Evolutionary conservation across 2,329 filamentous ascomycete species (phyloP), one percentile per base, ranked within the genome.

Genomic region (Colletotrichum echinochloae): DNA sequence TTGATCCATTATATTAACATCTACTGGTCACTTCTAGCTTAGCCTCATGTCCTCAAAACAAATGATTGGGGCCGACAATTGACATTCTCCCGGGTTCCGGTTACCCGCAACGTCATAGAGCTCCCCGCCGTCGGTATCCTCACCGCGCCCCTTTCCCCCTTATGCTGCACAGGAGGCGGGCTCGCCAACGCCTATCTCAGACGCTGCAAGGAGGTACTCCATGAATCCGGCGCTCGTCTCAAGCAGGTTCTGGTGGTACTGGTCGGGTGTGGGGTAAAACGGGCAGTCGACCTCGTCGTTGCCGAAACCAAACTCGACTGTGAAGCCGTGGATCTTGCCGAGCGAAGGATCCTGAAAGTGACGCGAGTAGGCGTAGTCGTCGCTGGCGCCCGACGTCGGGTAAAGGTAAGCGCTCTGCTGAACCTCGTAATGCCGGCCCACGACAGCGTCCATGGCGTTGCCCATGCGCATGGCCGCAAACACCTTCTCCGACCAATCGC

Each of bases 141-240:
- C 5, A 4, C 7, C 7, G 2, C 3, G 4, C 11, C 4, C 5
- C 48, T 52, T 26, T 52, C 9, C 11, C 4, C 5, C 48, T 52
- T 26, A 62, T n/a, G 46, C 33, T 18, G 46, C 37, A 66, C 70
- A 72, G 9, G 59, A 70, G 49, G 55, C 62, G 33, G 70, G 61
- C 33, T 72, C 59, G 46, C 72, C 72, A 5, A 73, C 41, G 30
- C 72, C 72, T 39, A 72, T 66, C 39, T 72, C 72, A 0, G 72
- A 66, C 18, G 72, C 72, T 2, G 72, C 66, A 1, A 73, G 70
- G 35, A 82, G 73, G 60, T 86, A 76, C 75, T 88, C 85, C 79
- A 87, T 87, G 74, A 87, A 81, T 0, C 81, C 85, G 5, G 82
- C 80, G 3, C 77, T 80, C 16, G 82, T 83, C 76, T 86, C 83